phyloP scores from a whole-genome alignment of 2,329 filamentous ascomycete species.

The Aspergillus arachidicola region DNA sequence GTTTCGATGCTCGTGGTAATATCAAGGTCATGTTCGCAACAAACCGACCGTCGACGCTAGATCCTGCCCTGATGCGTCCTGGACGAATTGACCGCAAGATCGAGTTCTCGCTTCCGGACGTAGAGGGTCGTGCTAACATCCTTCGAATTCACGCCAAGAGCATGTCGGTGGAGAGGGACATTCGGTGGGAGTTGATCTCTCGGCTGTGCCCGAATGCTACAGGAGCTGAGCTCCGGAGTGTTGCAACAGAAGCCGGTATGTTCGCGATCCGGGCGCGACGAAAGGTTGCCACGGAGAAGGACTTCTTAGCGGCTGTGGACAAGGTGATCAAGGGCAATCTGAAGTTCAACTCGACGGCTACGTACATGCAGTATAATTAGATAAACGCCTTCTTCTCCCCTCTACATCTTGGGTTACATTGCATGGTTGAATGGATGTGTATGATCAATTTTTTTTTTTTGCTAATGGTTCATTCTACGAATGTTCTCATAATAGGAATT shows the following conservation, averaged over 20 bases:
- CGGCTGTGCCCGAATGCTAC: slow-evolving; percentile 96
- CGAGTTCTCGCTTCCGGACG: slow-evolving; percentile 94
- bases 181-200: slow-evolving; percentile 98
- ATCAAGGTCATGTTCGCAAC: slow-evolving; percentile 99
- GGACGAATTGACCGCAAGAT: slow-evolving; percentile 99
- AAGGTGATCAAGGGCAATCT: slow-evolving; percentile 99
- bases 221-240: slow-evolving; percentile 91
- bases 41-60: slow-evolving; percentile 91
- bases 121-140: slow-evolving; percentile 96
- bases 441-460: slow-evolving; percentile 31
- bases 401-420: slow-evolving; percentile 27
- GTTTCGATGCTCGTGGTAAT: slow-evolving; percentile 94
- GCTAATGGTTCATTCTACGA: slow-evolving; percentile 27
- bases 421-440: slow-evolving; percentile 36
- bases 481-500: slow-evolving; percentile 14
- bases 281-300: slow-evolving; percentile 98
- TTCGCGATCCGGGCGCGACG: slow-evolving; percentile 91
- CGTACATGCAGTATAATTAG: slow-evolving; percentile 99
- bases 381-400: slow-evolving; percentile 19
- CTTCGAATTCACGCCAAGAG: slow-evolving; percentile 98
- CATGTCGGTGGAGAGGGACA: slow-evolving; percentile 98
- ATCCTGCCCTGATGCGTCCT: slow-evolving; percentile 95
- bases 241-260: slow-evolving; percentile 98
- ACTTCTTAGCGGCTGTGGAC: slow-evolving; percentile 95
- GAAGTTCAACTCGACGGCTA: slow-evolving; percentile 98